These are phyloP conservation scores for Castanea mollissima DNA, from an alignment of 306 rosid genomes.

Conservation along the genomic window DNA sequence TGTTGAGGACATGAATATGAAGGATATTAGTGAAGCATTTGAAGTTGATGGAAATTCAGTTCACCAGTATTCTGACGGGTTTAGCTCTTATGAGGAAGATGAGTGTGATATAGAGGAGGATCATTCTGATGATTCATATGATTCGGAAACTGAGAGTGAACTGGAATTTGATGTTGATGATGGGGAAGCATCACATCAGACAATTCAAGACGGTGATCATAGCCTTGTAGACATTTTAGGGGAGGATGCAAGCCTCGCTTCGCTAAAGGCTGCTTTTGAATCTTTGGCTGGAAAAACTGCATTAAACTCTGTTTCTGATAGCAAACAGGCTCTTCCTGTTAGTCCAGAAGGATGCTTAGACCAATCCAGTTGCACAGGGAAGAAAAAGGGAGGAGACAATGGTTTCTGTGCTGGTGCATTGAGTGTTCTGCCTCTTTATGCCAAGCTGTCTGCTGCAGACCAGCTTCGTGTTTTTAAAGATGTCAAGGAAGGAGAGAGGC, in stretches of 20 bases:
- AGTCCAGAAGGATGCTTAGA: conserved; percentile 35
- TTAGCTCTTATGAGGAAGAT: conserved; percentile 65
- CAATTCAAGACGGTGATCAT: conserved; percentile 37
- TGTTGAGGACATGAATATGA: conserved; percentile 47
- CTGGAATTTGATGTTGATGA: conserved; percentile 50
- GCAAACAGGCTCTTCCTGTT: conserved; percentile 22
- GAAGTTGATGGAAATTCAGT: conserved; percentile 45
- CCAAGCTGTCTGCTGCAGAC: conserved; percentile 83
- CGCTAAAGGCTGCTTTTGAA: conserved; percentile 79
- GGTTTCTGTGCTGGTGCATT: conserved; percentile 44
- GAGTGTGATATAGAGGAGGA: conserved; percentile 30
- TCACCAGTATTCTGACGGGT: conserved; percentile 51
- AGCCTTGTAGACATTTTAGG: conserved; percentile 41
- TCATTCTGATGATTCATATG: conserved; percentile 50
- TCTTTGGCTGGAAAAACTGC: conserved; percentile 45
- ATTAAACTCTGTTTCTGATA: conserved; percentile 29
- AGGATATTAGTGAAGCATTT: conserved; percentile 77
- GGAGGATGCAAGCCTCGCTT: conserved; percentile 50
- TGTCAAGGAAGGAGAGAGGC: conserved; percentile 75
- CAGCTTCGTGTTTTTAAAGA: conserved; percentile 76
- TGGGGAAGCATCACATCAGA: conserved; percentile 15
- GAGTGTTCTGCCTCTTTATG: conserved; percentile 86
- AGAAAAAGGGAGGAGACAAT: conserved; percentile 20
- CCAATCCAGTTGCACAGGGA: conserved; percentile 31
- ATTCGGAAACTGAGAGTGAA: conserved; percentile 74